These are phyloP conservation scores for Platismatia glauca DNA, from an alignment of 495 filamentous ascomycete genomes.

Conservation along the genomic window DNA sequence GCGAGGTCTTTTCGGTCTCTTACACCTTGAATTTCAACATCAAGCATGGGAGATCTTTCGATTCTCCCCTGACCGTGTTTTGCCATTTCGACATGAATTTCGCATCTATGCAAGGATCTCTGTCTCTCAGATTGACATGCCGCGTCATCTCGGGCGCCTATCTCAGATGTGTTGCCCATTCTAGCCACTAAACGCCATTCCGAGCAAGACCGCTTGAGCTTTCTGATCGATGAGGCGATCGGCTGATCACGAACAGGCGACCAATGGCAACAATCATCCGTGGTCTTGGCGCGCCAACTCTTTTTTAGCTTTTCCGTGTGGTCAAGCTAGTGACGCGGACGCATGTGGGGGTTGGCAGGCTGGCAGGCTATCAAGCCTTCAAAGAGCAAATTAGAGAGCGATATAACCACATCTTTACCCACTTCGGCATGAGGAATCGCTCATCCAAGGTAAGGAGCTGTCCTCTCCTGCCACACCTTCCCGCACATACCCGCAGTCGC, in stretches of 20 bases:
- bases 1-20: background rate
- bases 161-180: background rate
- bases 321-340: background rate
- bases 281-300: background rate
- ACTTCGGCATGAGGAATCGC: background rate
- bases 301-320: background rate
- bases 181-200: background rate
- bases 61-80: background rate
- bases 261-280: background rate
- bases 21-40: background rate
- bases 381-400: background rate
- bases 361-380: background rate
- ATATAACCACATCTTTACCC: background rate
- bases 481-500: background rate
- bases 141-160: background rate
- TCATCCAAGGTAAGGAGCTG: background rate
- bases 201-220: background rate
- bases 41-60: background rate
- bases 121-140: background rate
- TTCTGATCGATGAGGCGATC: background rate
- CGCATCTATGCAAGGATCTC: background rate
- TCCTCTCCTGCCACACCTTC: background rate
- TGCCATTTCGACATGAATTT: background rate
- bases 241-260: background rate
- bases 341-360: background rate